Base-by-base conservation (phyloP, 179 eudicot species). In the Patellifolia procumbens region DNA sequence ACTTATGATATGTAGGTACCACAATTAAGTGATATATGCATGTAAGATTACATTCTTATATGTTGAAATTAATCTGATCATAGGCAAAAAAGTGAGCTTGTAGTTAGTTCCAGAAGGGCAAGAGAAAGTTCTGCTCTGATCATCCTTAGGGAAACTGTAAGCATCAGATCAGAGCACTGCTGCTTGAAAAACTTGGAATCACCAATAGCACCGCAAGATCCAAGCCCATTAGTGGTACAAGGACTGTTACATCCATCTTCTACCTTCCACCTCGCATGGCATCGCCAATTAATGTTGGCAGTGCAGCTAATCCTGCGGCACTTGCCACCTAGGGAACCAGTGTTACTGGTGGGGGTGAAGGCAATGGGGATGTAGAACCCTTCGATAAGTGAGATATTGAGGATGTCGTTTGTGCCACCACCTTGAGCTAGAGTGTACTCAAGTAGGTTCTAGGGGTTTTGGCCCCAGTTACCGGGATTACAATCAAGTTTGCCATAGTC, bases 361-460 rank as follows among this genome's bases (percentile, higher is more conserved):
- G 55, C 65, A 34, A 87, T 63, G 31, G 89, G 89, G 7, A 87
- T 74, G 68, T 87, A 85, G 72, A 87, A 87, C 42, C 88, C 89
- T 2, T 87, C 88, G 26, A 87, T 82, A 0, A 87, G 68, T 4
- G 89, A 87, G 24, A 87, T 83, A 61, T 87, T 87, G 19, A 86
- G 29, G 20, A 70, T 83, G 79, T 88, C 92, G 0, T 61, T 66
- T 0, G 85, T 46, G 74, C 83, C 82, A 37, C 74, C 28, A 16
- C 75, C 74, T 26, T 81, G 86, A 58, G 86, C 80, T 3, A 87
- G 78, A 12, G 87, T 78, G 39, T 81, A 86, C 62, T 88, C 91
- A 2, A 89, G 85, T 1, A 86, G 56, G 39, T 87, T 85, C 22
- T 88, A 81, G 5, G 91, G 89, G 9, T 83, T 75, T 9, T 48